phyloP scores from a whole-genome alignment of 257 asterid genomes.

The Solanum virginianum region DNA sequence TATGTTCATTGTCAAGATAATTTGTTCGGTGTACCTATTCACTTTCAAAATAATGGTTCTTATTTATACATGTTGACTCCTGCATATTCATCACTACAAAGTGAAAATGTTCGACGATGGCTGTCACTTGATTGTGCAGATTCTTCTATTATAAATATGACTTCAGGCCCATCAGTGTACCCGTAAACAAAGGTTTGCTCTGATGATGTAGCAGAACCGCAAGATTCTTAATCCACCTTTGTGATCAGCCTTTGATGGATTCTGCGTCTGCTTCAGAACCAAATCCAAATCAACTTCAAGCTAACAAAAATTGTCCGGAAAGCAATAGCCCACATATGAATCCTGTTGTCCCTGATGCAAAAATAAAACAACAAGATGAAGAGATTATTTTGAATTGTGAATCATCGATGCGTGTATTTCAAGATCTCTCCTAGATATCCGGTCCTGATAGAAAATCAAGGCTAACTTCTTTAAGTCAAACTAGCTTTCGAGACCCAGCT shows the following conservation, averaged over 20 bases:
- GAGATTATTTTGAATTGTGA: conserved; percentile 12
- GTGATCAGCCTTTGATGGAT: conserved; percentile 20
- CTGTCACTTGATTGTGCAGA: conserved; percentile 21
- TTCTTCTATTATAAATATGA: conserved; percentile 5
- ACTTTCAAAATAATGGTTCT: conserved; percentile 77
- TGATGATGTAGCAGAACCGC: conserved; percentile 27
- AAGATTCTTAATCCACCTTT: conserved; percentile 31
- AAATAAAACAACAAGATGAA: conserved; percentile 1
- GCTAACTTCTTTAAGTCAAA: no score
- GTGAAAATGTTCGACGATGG: conserved; percentile 54
- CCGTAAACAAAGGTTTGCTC: conserved; percentile 19
- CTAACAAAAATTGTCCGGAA: conserved; percentile 16
- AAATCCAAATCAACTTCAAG: conserved; percentile 9
- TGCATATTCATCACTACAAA: conserved; percentile 55
- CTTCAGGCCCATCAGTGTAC: conserved; percentile 12
- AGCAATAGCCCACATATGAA: conserved; percentile 13
- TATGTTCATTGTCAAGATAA: conserved; percentile 16
- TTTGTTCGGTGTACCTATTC: conserved; percentile 57
- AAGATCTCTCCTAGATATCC: conserved; percentile 71
- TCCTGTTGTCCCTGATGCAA: conserved; percentile 10
- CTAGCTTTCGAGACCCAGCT: no score
- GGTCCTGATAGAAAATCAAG: conserved; percentile 63
- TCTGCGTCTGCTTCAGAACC: conserved; percentile 13
- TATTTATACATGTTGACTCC: conserved; percentile 68
- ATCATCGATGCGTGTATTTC: conserved; percentile 24